Conservation (phyloP, 305 asterid genomes). For the Fraxinus sp. region DNA sequence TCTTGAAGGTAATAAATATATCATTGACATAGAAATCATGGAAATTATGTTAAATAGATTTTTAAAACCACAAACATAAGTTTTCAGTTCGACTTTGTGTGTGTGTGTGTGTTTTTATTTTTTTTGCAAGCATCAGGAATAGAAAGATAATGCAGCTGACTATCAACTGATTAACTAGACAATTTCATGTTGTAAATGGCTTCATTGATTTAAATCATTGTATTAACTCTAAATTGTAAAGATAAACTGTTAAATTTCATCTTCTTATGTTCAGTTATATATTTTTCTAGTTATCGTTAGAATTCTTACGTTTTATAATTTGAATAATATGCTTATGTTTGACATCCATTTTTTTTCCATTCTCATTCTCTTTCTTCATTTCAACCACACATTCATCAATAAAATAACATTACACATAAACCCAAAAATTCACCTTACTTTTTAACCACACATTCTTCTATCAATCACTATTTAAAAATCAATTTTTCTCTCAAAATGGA, state of each 20-base stretch:
- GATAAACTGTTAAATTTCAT: neutral
- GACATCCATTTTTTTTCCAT: no score
- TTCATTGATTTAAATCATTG: neutral
- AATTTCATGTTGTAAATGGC: neutral
- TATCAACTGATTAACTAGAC: neutral
- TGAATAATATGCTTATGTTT: no score
- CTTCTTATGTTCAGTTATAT: neutral
- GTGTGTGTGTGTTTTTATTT: no score
- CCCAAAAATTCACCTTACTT: no score
- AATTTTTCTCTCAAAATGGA: no score
- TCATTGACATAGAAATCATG: neutral
- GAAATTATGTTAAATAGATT: neutral
- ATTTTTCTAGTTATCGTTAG: neutral
- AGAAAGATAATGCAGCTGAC: neutral
- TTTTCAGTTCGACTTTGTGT: neutral
- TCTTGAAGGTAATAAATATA: constrained; percentile 67
- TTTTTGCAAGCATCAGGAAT: neutral
- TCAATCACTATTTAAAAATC: no score
- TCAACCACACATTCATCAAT: no score
- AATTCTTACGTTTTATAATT: neutral
- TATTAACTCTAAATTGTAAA: neutral
- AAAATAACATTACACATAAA: no score
- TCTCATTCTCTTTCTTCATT: no score
- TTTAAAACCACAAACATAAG: neutral
- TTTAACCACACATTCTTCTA: no score